phyloP scores from a whole-genome alignment of 768 basidiomycete species.

The Harrya chromipes region DNA sequence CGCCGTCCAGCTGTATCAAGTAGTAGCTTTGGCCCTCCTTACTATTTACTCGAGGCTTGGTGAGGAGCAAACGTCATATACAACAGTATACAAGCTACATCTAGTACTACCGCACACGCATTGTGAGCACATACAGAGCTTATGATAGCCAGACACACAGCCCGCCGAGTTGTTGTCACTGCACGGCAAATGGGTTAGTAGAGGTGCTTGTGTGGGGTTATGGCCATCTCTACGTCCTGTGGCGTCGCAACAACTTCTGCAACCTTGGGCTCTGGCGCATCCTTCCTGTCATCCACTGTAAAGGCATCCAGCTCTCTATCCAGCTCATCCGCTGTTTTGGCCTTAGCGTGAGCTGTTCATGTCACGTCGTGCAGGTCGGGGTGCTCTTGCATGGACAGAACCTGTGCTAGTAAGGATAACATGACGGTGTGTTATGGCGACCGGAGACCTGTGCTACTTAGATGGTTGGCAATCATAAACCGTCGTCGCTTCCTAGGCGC shows the following conservation, averaged over 20 bases:
- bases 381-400: constrained; percentile 42
- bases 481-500: constrained; percentile 53
- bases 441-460: constrained; percentile 5
- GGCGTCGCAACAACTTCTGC: constrained; percentile 8
- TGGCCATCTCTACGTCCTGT: constrained; percentile 59
- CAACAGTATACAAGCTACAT: too few species aligned
- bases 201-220: too few species aligned
- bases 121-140: too few species aligned
- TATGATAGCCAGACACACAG: too few species aligned
- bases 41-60: too few species aligned
- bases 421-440: constrained; percentile 2
- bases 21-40: too few species aligned
- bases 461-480: constrained; percentile 6
- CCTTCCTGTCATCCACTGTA: constrained; percentile 56
- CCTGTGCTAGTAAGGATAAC: constrained; percentile 31
- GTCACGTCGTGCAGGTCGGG: constrained; percentile 16
- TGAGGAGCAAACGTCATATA: too few species aligned
- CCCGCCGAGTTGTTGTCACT: too few species aligned
- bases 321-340: constrained; percentile 76
- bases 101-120: too few species aligned
- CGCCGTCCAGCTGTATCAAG: too few species aligned
- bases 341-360: constrained; percentile 41
- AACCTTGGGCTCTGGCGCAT: constrained; percentile 18
- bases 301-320: constrained; percentile 87
- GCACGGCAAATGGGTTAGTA: too few species aligned